Base-by-base conservation (phyloP, 176 grass and related monocot genomes). In the Elaeis guineensis region DNA sequence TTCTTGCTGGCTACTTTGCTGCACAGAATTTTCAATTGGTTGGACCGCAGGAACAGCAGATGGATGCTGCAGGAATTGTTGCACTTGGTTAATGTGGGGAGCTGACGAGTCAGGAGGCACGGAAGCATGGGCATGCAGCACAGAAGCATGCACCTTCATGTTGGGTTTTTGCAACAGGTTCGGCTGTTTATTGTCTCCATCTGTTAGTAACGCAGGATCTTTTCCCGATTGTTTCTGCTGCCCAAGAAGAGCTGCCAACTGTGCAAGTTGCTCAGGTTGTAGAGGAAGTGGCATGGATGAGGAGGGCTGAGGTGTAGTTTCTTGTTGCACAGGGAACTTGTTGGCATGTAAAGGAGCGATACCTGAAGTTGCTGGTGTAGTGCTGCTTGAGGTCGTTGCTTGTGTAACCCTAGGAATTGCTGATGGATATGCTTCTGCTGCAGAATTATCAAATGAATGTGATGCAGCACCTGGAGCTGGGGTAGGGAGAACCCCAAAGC, bases 191-290 rank as follows among this genome's bases (percentile, higher is more conserved):
- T 67, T 80, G 72, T 74, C 72, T 54, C 62, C 69, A 49, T 63
- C 79, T 35, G 53, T n/a, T 51, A 67, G 54, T 11, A 79, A 63
- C 57, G 53, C 52, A 75, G 51, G 57, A 72, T 60, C 66, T 55
- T 71, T 82, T 51, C 61, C 76, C 60, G 48, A 57, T 79, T 86
- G 76, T 71, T 77, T 86, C 63, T 86, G 87, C 59, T 77, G 75
- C 57, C 75, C 76, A 21, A 90, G 82, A 63, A 82, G 65, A 54
- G 72, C 25, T 52, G 87, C 57, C 51, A 86, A 57, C 50, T 86
- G 82, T 44, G 79, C 79, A 60, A 86, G 72, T 77, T 86, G 82
- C 54, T 74, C 87, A 15, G 76, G 76, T 53, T 83, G 75, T 5
- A 90, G 59, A 1, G 75, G 74, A 82, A 85, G 48, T 48, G 79